Evolutionary conservation across 2,329 filamentous ascomycete genomes (phyloP).

Genomic region (Colletotrichum orchidophilum): DNA sequence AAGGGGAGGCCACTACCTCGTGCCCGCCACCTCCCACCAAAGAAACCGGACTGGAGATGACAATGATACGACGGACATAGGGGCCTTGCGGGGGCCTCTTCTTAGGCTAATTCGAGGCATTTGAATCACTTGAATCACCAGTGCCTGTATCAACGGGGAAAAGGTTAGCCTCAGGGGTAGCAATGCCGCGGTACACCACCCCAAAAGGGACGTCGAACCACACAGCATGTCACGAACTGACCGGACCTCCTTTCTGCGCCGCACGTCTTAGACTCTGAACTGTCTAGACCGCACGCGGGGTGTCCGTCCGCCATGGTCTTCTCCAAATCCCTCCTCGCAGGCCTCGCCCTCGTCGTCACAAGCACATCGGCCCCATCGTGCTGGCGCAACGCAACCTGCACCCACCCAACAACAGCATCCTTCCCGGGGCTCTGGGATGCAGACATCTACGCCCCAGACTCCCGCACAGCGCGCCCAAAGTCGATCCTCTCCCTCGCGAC

Average conservation of each 20-base stretch:
- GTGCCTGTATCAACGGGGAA: neutral
- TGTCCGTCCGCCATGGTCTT: conserved; percentile 1
- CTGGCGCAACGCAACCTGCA: conserved; percentile 66
- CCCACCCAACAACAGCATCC: conserved; percentile 55
- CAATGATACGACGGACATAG: neutral
- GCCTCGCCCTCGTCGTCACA: neutral
- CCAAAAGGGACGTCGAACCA: neutral
- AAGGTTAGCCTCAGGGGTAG: conserved; percentile 6
- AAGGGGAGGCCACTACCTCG: conserved; percentile 9
- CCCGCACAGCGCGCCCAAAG: conserved; percentile 58
- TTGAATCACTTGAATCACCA: neutral
- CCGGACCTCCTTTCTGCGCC: neutral
- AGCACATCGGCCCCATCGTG: conserved; percentile 46
- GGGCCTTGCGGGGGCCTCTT: neutral
- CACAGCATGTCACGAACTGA: neutral
- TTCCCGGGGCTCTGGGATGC: conserved; percentile 68
- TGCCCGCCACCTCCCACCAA: neutral
- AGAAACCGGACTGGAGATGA: neutral
- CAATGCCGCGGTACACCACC: neutral
- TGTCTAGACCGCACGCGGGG: neutral
- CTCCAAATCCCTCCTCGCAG: conserved; percentile 40
- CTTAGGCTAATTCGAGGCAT: neutral
- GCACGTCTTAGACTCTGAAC: neutral
- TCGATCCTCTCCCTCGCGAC: conserved; percentile 49
- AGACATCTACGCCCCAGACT: conserved; percentile 64